Percentiles rank a stretch among this genome's conserved stretches.
phyloP scores from a whole-genome alignment of 306 rosid genomes.

The Vigna trinervia region DNA sequence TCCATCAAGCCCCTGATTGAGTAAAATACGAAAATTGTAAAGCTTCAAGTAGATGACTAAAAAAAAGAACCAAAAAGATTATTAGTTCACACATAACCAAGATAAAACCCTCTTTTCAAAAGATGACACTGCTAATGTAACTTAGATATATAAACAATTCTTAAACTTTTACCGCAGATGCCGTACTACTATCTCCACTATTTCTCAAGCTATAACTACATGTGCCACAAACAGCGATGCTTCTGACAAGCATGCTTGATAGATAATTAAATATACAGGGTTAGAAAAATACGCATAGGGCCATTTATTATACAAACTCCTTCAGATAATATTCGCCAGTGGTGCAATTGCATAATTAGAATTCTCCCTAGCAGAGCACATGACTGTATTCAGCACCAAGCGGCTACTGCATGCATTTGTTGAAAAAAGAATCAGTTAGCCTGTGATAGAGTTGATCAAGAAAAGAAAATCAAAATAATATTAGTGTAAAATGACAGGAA shows the following conservation, averaged over 20 bases:
- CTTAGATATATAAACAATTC: background rate
- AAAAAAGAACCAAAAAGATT: background rate
- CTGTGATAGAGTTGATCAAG: constrained; percentile 12
- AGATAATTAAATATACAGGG: constrained; percentile 2
- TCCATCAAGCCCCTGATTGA: background rate
- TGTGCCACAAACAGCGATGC: constrained; percentile 29
- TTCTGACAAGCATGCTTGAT: constrained; percentile 34
- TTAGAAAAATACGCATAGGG: constrained; percentile 12
- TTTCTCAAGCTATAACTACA: constrained; percentile 6
- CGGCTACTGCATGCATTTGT: constrained; percentile 24
- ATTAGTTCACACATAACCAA: background rate
- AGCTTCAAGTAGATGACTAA: background rate
- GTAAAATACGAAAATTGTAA: background rate
- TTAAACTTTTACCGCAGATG: background rate
- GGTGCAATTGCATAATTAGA: constrained; percentile 32
- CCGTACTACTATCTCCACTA: background rate
- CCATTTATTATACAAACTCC: constrained; percentile 17
- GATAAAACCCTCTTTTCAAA: background rate
- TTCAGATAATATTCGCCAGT: constrained; percentile 9
- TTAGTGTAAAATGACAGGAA: constrained; percentile 1
- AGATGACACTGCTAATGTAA: background rate
- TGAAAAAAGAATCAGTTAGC: constrained; percentile 31
- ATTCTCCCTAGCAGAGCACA: constrained; percentile 29
- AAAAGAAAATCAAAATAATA: constrained; percentile 32
- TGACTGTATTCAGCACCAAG: constrained; percentile 36